These are phyloP conservation scores for Penicillium fuscoglaucum DNA, from an alignment of 2,329 filamentous ascomycete genomes.

Conservation along the genomic window DNA sequence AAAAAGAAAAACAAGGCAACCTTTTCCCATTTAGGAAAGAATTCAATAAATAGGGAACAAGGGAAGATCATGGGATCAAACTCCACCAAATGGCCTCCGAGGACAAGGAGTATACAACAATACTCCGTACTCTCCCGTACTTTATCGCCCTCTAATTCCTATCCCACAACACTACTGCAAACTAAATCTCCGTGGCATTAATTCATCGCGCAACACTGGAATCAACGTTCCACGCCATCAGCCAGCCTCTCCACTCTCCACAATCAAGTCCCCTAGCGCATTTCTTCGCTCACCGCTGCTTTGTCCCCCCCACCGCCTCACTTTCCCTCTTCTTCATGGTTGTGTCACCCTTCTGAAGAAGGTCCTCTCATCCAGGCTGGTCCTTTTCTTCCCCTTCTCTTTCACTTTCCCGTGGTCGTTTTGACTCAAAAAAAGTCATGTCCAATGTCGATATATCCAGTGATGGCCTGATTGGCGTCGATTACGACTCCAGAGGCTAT, in stretches of 20 bases:
- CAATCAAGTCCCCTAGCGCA: slow-evolving; percentile 39
- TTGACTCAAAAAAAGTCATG: slow-evolving; percentile 38
- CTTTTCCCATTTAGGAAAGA: slow-evolving; percentile 5
- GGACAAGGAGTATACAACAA: too few relatives aligned
- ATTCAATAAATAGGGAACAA: background rate
- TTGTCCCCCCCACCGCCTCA: slow-evolving; percentile 45
- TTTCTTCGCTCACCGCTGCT: slow-evolving; percentile 46
- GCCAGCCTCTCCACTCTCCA: slow-evolving; percentile 29
- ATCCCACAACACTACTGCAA: background rate
- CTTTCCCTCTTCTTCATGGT: slow-evolving; percentile 25
- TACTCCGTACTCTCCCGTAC: background rate
- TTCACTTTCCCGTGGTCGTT: slow-evolving; percentile 33
- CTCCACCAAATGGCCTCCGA: background rate
- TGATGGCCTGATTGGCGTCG: slow-evolving; percentile 50
- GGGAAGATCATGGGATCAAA: slow-evolving; percentile 6
- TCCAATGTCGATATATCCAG: slow-evolving; percentile 47
- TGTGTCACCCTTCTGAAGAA: slow-evolving; percentile 30
- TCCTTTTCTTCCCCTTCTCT: slow-evolving; percentile 30
- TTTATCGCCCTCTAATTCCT: background rate
- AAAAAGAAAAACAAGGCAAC: background rate
- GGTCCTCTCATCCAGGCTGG: slow-evolving; percentile 34
- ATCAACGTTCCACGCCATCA: background rate
- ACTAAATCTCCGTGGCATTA: slow-evolving; percentile 1
- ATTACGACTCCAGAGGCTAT: slow-evolving; percentile 51
- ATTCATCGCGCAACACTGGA: background rate